Evolutionary conservation across 1,284 basidiomycete species (phyloP).

Genomic region (Marasmius fiardii): DNA sequence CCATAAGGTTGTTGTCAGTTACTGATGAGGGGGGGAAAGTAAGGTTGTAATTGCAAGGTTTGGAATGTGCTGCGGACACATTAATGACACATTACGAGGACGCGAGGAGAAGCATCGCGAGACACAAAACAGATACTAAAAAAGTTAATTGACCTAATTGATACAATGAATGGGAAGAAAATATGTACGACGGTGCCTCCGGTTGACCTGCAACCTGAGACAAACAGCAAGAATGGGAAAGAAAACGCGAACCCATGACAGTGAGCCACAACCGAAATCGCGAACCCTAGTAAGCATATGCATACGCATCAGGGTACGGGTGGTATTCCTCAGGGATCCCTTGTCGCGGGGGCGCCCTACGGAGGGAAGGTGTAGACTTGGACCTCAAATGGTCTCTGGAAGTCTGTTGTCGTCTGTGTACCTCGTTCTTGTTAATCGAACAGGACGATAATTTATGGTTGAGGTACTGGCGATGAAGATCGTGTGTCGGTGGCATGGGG

Average conservation of each 20-base stretch:
- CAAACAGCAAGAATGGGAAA: too few relatives aligned
- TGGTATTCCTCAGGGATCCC: neutral
- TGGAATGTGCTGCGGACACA: too few relatives aligned
- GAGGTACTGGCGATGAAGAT: neutral
- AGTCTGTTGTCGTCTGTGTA: neutral
- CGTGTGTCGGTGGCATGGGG: neutral
- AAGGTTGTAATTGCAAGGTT: too few relatives aligned
- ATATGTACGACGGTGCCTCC: neutral
- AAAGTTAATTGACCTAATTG: neutral
- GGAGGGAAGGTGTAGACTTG: neutral
- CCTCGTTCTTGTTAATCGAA: neutral
- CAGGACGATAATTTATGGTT: neutral
- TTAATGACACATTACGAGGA: too few relatives aligned
- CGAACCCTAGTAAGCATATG: neutral
- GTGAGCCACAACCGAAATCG: too few relatives aligned
- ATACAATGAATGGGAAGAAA: neutral
- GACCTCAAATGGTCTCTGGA: neutral
- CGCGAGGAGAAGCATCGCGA: too few relatives aligned
- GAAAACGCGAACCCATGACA: neutral
- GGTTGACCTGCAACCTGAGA: neutral
- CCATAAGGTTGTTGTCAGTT: too few relatives aligned
- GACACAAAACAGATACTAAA: neutral
- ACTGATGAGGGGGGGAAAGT: too few relatives aligned
- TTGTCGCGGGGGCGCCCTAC: neutral
- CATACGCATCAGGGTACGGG: neutral